Evolutionary conservation across 768 basidiomycete genomes (phyloP), one percentile per base, ranked within the genome.

Genomic region (Boletus edulis): DNA sequence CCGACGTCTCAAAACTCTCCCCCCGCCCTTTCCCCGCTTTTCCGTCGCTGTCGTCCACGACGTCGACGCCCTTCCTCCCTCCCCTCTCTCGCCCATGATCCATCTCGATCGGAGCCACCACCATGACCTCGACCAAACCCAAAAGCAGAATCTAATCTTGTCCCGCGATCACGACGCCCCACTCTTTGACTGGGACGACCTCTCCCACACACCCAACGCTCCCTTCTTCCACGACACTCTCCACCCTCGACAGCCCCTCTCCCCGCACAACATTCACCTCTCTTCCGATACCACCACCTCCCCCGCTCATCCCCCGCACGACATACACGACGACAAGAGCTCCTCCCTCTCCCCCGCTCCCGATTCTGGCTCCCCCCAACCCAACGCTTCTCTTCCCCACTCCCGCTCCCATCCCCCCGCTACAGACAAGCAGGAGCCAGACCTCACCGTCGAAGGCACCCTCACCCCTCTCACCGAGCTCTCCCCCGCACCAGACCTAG

Each of bases 391-490:
- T 4, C 62, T 27, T 39, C 35, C 57, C 3, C 68, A 54, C 14
- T 50, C 65, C 15, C 63, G 67, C 18, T 46, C 60, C 39, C 59
- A 60, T 8, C 55, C 58, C 18, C 50, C 66, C 12, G 44, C 20
- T 27, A 31, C 66, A 11, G 73, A 74, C 40, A 64, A 63, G 35
- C 55, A 72, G 54, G 69, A 73, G 52, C 64, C 62, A 10, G 72
- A 74, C 57, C 72, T 75, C 39, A 70, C 75, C 64, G 55, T 74
- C 67, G 67, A 78, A 69, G 61, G 68, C 73, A 69, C 56, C 60
- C 85, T 85, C 20, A 89, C 88, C 0, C 89, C 89, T 4, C 81
- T 91, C 65, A 89, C 85, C 60, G 88, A 89, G 58, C 81, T 89
- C 24, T 88, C 88, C 9, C 84, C 86, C 1, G 78, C 85, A 0